Evolutionary conservation across 306 rosid species (phyloP).

Genomic region (Malus sylvestris): DNA sequence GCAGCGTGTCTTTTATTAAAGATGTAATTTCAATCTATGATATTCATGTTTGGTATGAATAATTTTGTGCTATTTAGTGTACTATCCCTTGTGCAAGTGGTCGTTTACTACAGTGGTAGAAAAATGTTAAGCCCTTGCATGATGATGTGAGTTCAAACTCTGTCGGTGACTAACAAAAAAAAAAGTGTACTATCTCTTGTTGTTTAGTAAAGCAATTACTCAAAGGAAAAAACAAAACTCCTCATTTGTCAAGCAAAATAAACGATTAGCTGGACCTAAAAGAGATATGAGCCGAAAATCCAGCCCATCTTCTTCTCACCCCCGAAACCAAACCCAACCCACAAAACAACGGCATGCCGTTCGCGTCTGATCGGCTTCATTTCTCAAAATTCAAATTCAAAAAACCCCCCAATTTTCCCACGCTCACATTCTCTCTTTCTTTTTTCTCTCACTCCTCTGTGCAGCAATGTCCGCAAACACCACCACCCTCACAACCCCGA

Average conservation of each 20-base stretch:
- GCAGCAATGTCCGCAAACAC: slow-evolving; percentile 26
- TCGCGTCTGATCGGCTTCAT: background rate
- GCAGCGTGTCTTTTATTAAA: too few species aligned
- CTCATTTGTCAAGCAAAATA: too few species aligned
- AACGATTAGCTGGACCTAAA: background rate
- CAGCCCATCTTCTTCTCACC: background rate
- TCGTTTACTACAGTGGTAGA: too few species aligned
- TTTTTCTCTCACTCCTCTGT: background rate
- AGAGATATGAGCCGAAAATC: background rate
- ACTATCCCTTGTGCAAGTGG: too few species aligned
- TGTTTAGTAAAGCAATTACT: too few species aligned
- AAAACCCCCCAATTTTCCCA: background rate
- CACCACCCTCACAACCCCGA: slow-evolving; percentile 37
- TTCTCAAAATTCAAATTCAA: slow-evolving; percentile 29
- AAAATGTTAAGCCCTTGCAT: rapidly evolving
- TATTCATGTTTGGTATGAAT: too few species aligned
- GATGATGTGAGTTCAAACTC: rapidly evolving
- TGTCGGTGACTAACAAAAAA: rapidly evolving
- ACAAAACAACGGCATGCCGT: background rate
- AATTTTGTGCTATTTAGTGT: too few species aligned
- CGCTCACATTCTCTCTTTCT: background rate
- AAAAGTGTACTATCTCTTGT: too few species aligned
- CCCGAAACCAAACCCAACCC: background rate
- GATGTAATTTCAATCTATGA: too few species aligned
- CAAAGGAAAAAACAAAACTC: too few species aligned